Base-by-base conservation (phyloP, 352 stramenopile species). In the Phytophthora brassicae region DNA sequence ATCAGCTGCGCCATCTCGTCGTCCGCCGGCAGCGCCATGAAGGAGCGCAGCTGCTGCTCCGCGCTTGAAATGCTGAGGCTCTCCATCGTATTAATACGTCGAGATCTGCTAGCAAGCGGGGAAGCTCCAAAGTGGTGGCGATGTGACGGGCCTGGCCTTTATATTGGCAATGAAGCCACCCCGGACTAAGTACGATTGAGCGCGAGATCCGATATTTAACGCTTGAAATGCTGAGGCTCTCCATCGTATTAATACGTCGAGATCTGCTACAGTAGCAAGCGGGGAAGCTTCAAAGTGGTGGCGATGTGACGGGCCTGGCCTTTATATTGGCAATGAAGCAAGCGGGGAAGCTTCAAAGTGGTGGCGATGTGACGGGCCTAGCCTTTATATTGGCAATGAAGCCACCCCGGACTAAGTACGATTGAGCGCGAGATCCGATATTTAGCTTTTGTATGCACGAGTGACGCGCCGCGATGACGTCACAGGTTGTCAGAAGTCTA, bases 1-100 rank as follows among this genome's bases (percentile, higher is more conserved):
- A 91, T 88, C 33, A 88, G 53, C 66, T 89, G 82, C 55, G 79
- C 71, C 72, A 90, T 75, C 64, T 92, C 83, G 67, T 92, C 83
- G 64, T 90, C 75, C 38, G 80, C 77, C 24, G 58, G 70, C 31
- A 90, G 67, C 26, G 77, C 80, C 57, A 92, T 77, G 66, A 92
- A 92, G 66, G 73, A 88, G 70, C 79, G 80, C 28, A 92, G 70
- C 71, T 90, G 81, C 61, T 81, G 79, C 50, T 88, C 74, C 45
- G 81, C 70, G 54, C 80, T 75, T 24, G 69, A 26, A 20, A 45
- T 47, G 38, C 48, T 66, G 47, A 66, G 19, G 46, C 46, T 72
- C 45, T 86, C 72, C 76, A 86, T 86, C 8, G 39, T 46, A 17
- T 51, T 13, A 33, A 56, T 23, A 24, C 48, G 23, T 1, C 35